Conservation (phyloP, 148 eudicot genomes). For the Silene conica region DNA sequence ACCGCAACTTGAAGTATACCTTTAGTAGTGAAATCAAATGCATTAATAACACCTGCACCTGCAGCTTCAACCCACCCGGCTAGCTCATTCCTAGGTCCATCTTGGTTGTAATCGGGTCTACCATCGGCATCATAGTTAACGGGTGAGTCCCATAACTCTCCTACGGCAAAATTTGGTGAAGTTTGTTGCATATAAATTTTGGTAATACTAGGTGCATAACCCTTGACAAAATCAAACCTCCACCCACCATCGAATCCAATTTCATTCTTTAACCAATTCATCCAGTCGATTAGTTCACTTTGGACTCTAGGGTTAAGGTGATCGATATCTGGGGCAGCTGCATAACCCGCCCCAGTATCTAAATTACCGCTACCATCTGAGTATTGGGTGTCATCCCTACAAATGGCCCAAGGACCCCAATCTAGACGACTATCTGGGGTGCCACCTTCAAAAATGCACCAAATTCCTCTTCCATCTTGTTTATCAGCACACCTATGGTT, state of each 20-base stretch:
- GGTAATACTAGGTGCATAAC: slow-evolving; percentile 47
- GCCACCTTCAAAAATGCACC: slow-evolving; percentile 63
- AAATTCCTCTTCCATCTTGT: slow-evolving; percentile 47
- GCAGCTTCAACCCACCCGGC: slow-evolving; percentile 19
- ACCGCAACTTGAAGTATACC: slow-evolving; percentile 58
- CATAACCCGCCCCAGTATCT: slow-evolving; percentile 42
- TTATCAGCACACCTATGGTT: slow-evolving; percentile 34
- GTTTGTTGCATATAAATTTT: slow-evolving; percentile 32
- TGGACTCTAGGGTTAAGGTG: slow-evolving; percentile 59
- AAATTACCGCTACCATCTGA: slow-evolving; percentile 55
- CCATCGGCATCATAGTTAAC: slow-evolving; percentile 8
- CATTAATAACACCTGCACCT: slow-evolving; percentile 43
- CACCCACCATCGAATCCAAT: slow-evolving; percentile 44
- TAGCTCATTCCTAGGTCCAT: slow-evolving; percentile 13
- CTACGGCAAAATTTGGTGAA: slow-evolving; percentile 11
- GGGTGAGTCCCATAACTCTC: slow-evolving; percentile 14
- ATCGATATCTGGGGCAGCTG: slow-evolving; percentile 57
- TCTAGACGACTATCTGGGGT: slow-evolving; percentile 58
- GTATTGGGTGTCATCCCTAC: slow-evolving; percentile 45
- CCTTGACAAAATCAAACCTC: slow-evolving; percentile 63
- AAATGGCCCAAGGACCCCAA: slow-evolving; percentile 60
- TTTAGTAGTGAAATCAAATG: slow-evolving; percentile 59
- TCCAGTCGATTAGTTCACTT: slow-evolving; percentile 20
- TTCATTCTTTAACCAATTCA: slow-evolving; percentile 52
- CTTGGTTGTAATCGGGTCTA: slow-evolving; percentile 11